Conservation (phyloP, 306 rosid genomes). For the Alnus glutinosa region DNA sequence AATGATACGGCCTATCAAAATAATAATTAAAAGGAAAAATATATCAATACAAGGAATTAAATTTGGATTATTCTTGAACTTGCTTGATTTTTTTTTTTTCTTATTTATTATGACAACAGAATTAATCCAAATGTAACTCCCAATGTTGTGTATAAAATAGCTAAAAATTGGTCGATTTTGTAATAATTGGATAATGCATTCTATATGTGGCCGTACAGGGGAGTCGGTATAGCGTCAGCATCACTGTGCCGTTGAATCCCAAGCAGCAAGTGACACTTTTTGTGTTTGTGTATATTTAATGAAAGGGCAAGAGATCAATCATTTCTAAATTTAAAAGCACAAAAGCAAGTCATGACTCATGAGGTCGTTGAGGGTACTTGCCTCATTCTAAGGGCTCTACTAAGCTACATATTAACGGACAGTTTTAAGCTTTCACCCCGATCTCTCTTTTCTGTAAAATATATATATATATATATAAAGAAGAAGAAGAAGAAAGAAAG, state of each 20-base stretch:
- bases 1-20: neutral
- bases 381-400: too few relatives aligned
- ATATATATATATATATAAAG: too few relatives aligned
- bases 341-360: neutral
- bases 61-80: too few relatives aligned
- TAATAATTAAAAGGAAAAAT: too few relatives aligned
- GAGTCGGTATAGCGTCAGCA: conserved; percentile 12
- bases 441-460: neutral
- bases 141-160: too few relatives aligned
- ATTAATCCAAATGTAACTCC: too few relatives aligned
- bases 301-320: neutral
- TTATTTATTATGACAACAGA: too few relatives aligned
- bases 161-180: too few relatives aligned
- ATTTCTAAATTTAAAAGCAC: neutral
- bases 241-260: conserved; percentile 19
- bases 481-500: neutral
- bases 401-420: neutral
- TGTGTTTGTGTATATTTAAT: neutral
- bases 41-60: neutral
- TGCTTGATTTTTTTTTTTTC: neutral
- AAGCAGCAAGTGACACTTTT: neutral
- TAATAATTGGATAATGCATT: too few relatives aligned
- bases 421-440: neutral
- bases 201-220: neutral
- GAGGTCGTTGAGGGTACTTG: conserved; percentile 24